Percentiles rank a stretch among this genome's conserved stretches.
Conservation (phyloP, 1,284 basidiomycete species). For the Cutaneotrichosporon sp. region DNA sequence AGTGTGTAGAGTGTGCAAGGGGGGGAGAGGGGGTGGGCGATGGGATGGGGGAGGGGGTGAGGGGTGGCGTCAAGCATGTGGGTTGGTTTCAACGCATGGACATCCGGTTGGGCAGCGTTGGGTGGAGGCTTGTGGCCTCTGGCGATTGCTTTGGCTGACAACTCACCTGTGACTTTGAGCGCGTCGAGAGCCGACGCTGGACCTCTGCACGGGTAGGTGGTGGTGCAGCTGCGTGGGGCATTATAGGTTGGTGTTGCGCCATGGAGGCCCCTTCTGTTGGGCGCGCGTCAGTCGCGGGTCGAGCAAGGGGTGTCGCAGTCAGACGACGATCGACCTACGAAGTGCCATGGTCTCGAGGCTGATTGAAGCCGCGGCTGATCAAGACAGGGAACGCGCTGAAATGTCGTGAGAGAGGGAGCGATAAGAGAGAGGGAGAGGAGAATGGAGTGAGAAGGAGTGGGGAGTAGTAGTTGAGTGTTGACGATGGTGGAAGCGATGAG, state of each 20-base stretch:
- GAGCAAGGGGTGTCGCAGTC: not conserved
- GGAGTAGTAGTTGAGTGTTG: no score
- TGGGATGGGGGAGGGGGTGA: no score
- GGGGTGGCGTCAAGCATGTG: not conserved
- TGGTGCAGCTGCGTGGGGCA: not conserved
- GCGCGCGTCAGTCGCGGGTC: not conserved
- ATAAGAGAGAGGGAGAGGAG: not conserved
- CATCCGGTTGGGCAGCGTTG: not conserved
- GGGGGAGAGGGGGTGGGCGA: not conserved
- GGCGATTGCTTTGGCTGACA: not conserved
- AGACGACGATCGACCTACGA: not conserved
- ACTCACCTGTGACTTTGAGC: slow-evolving; percentile 10
- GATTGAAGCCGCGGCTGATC: not conserved
- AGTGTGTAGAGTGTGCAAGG: not conserved
- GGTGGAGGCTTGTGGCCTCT: no score
- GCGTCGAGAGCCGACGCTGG: slow-evolving; percentile 9
- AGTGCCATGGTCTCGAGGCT: not conserved
- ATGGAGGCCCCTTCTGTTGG: slow-evolving; percentile 5
- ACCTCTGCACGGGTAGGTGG: slow-evolving; percentile 7
- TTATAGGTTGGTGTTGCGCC: not conserved
- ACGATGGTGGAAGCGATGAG: no score
- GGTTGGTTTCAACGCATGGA: not conserved
- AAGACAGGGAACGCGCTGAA: not conserved
- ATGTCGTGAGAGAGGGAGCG: no score
- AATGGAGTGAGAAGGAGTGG: no score